Evolutionary conservation across 2,329 filamentous ascomycete genomes (phyloP), one percentile per base, ranked within the genome.

Genomic region (Talaromyces atroroseus): DNA sequence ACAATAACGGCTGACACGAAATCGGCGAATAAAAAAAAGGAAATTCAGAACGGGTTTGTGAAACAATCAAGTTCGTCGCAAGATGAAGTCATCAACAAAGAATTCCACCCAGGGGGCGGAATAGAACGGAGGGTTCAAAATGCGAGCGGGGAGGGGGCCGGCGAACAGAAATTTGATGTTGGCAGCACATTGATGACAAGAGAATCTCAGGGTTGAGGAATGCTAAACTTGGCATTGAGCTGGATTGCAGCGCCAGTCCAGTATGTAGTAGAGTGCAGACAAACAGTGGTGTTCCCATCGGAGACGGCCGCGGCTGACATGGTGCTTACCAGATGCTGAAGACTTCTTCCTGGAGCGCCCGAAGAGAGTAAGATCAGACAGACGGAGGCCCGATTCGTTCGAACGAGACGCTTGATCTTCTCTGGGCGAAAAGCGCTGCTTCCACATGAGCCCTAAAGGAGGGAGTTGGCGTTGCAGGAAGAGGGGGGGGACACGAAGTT

Each of bases 371-470:
- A 69, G 65, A 57, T 69, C 66, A 62, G 66, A 64, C 50, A 64
- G 59, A 63, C 65, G 65, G 60, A 62, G 62, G 57, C 64, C 64
- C 58, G 68, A 67, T 65, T 73, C 68, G 60, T 59, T 70, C 18
- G 34, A 45, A 64, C 68, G 69, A 66, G 69, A 64, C 60, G 66
- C 66, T 60, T 68, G 66, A 64, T 74, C 70, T 62, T 68, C 69
- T 70, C 68, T 71, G 66, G 70, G 66, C 57, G 71, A 70, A 51
- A 66, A 65, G 59, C 69, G 70, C 65, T 69, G 68, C 68, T 73
- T 74, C 71, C 71, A 74, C 71, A 74, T 74, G 65, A 58, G 57
- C 45, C 55, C 55, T 36, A 36, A 16, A 36, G 32, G 32, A 16
- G 32, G 32, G 32, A 16, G 20, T 11, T 7, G 50, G 36, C 12